Evolutionary conservation across 805 yeast species (phyloP).

Genomic region (Saccharomycopsis fibuligera): DNA sequence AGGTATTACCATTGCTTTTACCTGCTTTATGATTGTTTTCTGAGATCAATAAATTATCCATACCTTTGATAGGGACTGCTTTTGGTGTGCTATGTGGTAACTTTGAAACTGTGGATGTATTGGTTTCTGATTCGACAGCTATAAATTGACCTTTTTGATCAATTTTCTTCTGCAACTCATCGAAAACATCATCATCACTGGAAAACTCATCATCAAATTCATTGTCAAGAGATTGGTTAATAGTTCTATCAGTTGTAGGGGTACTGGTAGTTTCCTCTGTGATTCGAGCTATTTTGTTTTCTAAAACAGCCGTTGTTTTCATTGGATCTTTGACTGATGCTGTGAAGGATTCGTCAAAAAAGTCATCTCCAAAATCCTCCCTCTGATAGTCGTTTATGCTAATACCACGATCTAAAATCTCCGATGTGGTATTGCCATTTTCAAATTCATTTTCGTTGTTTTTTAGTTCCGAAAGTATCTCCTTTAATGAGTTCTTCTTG

Average conservation of each 20-base stretch:
- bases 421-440: slow-evolving; percentile 18
- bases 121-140: not conserved
- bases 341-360: slow-evolving; percentile 17
- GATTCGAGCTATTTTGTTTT: not conserved
- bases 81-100: not conserved
- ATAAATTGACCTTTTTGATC: slow-evolving; percentile 2
- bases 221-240: not conserved
- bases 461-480: slow-evolving; percentile 12
- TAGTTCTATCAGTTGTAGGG: not conserved
- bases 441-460: not conserved
- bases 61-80: not conserved
- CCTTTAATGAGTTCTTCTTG: slow-evolving; percentile 12
- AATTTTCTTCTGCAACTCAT: slow-evolving; percentile 13
- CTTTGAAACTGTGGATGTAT: not conserved
- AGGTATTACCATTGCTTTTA: not conserved
- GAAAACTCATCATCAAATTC: slow-evolving; percentile 9
- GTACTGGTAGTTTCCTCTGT: not conserved
- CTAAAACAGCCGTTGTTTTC: not conserved
- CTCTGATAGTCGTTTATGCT: slow-evolving; percentile 11
- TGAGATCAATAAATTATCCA: not conserved
- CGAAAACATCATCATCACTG: slow-evolving; percentile 14
- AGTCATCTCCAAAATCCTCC: slow-evolving; percentile 15
- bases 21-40: no score
- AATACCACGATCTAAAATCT: slow-evolving; percentile 18
- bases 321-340: not conserved